These are phyloP conservation scores for Sclerotinia nivalis DNA, from an alignment of 2,329 filamentous ascomycete genomes.

Conservation along the genomic window DNA sequence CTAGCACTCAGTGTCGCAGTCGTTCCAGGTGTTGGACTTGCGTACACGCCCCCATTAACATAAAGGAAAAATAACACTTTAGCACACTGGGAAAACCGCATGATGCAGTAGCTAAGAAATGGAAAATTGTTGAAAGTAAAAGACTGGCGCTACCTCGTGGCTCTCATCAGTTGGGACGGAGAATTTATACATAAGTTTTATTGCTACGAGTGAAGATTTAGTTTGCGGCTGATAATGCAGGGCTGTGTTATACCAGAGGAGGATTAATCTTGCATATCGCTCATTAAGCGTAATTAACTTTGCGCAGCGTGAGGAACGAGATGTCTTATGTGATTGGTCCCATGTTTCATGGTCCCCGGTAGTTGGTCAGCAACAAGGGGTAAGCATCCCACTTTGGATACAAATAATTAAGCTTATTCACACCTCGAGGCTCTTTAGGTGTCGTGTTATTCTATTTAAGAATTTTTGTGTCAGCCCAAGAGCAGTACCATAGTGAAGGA, in stretches of 20 bases:
- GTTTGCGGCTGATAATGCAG: conserved; percentile 16
- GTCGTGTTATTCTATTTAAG: conserved; percentile 2
- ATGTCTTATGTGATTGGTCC: conserved; percentile 1
- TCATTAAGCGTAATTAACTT: conserved; percentile 14
- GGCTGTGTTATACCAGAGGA: background rate
- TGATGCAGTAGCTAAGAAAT: background rate
- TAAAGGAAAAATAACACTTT: background rate
- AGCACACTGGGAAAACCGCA: background rate
- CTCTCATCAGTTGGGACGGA: background rate
- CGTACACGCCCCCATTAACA: background rate
- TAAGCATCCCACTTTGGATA: background rate
- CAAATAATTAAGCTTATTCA: conserved; percentile 6
- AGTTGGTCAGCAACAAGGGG: conserved; percentile 1
- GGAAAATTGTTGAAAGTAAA: background rate
- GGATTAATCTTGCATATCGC: background rate
- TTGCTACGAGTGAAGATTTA: background rate
- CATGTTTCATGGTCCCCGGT: background rate
- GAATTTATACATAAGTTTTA: conserved; percentile 2
- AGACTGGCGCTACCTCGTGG: background rate
- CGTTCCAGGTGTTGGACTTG: background rate
- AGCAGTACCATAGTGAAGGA: background rate
- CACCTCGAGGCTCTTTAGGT: conserved; percentile 1
- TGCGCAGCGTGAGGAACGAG: background rate
- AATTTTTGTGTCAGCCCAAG: background rate
- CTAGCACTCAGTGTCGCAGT: conserved; percentile 19